Evolutionary conservation across 331 rosid genomes (phyloP).

Genomic region (Acacia pycnantha): DNA sequence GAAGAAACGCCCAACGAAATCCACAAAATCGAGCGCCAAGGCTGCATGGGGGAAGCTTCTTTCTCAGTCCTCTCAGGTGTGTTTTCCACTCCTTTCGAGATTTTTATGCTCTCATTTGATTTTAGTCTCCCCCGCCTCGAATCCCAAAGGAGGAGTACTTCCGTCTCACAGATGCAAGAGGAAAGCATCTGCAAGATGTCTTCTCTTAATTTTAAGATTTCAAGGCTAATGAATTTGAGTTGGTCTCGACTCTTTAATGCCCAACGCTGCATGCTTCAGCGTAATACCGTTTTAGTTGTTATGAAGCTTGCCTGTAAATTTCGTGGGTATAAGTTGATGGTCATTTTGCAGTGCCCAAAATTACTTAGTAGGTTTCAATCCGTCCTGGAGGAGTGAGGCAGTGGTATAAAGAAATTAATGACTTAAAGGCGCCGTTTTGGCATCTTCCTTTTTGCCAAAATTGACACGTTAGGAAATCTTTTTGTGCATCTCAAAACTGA

Average conservation of each 20-base stretch:
- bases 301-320: background rate
- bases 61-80: constrained; percentile 87
- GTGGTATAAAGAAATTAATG: background rate
- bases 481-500: background rate
- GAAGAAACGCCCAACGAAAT: constrained; percentile 53
- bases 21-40: constrained; percentile 40
- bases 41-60: constrained; percentile 83
- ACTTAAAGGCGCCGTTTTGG: background rate
- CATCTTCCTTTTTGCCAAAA: background rate
- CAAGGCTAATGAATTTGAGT: background rate
- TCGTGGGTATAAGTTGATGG: background rate
- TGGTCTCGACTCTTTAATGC: background rate
- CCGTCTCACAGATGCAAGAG: background rate
- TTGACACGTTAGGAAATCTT: background rate
- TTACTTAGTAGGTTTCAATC: background rate
- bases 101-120: background rate
- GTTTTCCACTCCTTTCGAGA: constrained; percentile 14
- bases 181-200: background rate
- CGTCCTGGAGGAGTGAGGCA: background rate
- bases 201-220: background rate
- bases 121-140: background rate
- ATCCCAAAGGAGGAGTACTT: background rate
- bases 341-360: background rate
- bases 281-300: background rate
- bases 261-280: background rate